A percentile compares a stretch with the other conserved stretches of the same genome.
phyloP scores from a whole-genome alignment of 768 basidiomycete species.

The Leucocoprinus birnbaumii region DNA sequence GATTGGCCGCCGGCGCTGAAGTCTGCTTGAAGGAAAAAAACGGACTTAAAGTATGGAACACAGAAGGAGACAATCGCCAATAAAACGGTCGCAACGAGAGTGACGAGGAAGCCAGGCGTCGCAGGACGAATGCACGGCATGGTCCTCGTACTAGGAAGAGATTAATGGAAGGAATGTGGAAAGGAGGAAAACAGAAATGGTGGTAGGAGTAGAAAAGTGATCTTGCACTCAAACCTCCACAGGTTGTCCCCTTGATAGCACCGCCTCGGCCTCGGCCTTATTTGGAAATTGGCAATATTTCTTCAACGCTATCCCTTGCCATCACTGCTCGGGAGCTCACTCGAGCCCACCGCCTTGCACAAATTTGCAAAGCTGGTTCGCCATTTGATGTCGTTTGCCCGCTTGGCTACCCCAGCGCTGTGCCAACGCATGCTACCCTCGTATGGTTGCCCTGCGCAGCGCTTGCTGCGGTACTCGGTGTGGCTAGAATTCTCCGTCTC shows the following conservation, averaged over 20 bases:
- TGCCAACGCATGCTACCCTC: too few species aligned
- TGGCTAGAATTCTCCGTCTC: too few species aligned
- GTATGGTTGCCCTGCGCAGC: not conserved
- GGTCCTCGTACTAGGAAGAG: not conserved
- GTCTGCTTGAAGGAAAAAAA: slow-evolving; percentile 85
- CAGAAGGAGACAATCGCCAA: slow-evolving; percentile 88
- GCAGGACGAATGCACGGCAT: slow-evolving; percentile 79
- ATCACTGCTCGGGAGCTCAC: too few species aligned
- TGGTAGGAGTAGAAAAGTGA: not conserved
- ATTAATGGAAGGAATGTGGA: not conserved
- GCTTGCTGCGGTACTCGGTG: not conserved
- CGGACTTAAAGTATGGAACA: slow-evolving; percentile 83
- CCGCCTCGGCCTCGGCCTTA: slow-evolving; percentile 1
- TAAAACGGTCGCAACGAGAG: slow-evolving; percentile 72
- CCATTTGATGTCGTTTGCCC: too few species aligned
- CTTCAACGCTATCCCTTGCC: too few species aligned
- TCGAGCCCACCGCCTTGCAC: too few species aligned
- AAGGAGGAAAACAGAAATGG: not conserved
- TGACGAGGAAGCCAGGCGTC: slow-evolving; percentile 86
- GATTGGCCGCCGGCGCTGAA: slow-evolving; percentile 38
- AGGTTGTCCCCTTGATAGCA: not conserved
- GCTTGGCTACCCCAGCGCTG: too few species aligned
- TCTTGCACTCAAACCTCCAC: too few species aligned
- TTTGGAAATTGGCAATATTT: not conserved
- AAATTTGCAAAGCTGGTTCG: not conserved